Base-by-base conservation (phyloP, 768 basidiomycete genomes). In the Tricholoma terreum region DNA sequence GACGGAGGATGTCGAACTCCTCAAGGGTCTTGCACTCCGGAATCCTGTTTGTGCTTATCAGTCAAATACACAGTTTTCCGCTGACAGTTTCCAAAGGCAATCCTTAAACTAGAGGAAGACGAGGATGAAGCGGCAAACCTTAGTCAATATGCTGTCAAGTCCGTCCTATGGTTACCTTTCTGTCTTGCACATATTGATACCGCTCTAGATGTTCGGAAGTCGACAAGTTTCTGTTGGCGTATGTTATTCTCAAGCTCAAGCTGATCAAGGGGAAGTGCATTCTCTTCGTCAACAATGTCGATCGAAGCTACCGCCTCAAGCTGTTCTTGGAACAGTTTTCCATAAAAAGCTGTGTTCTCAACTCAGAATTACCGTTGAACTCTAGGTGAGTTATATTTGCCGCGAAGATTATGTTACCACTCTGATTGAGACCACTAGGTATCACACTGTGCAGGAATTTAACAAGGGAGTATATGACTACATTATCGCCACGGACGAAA, bases 401-500 rank as follows among this genome's bases (percentile, higher is more conserved):
- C 56, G 17, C 3, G 40, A 19, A 12, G 40, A 36, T 27, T 4
- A 31, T 49, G n/a, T 19, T 14, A 7, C 21, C 43, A 46, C 3
- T 7, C 38, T 49, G 0, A 48, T 53, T 38, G 22, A 42, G 30
- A 35, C 50, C 30, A 4, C 6, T 49, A 94, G 93, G 71, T 97
- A 94, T 66, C 97, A 99, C 66, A 89, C 89, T 1, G 97, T 99
- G 1, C 95, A 99, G 65, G 97, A 98, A 71, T 99, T 99, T 68
- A 99, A 99, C 72, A 91, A 92, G 64, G 97, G 97, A 2, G 92
- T 97, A 7, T 98, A 98, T 65, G 94, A 99, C 69, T 98, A 98
- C 70, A 94, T 98, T 61, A 97, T 99, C 54, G 97, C 97, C 0
- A 96, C 95, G 9, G 96, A 98, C 67, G 97, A 98, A 73, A 85